Evolutionary conservation across 2,329 filamentous ascomycete genomes (phyloP).

Genomic region (Chaetoscypha palmicola): DNA sequence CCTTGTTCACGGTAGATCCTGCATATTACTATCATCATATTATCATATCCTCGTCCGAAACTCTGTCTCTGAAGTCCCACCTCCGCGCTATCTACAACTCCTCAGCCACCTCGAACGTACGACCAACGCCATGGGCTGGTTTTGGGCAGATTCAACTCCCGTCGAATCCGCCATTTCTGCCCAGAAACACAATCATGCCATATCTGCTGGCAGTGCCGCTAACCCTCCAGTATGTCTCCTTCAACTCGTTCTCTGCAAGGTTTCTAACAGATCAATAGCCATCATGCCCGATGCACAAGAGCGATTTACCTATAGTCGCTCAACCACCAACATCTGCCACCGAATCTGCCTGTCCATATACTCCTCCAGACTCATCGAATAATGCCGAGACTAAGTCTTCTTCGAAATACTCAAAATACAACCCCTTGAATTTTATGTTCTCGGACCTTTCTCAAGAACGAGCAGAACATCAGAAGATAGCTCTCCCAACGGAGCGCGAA

Average conservation of each 20-base stretch:
- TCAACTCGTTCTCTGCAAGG: background rate
- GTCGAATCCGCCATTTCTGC: conserved; percentile 19
- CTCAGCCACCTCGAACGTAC: too few relatives aligned
- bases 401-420: conserved; percentile 58
- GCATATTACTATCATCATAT: background rate
- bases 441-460: conserved; percentile 73
- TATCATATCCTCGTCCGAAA: background rate
- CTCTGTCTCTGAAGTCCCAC: too few relatives aligned
- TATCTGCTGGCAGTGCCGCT: conserved; percentile 17
- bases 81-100: too few relatives aligned
- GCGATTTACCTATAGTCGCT: conserved; percentile 29
- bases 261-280: conserved; percentile 39
- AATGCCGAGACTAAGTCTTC: conserved; percentile 24
- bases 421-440: conserved; percentile 95
- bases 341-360: conserved; percentile 29
- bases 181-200: conserved; percentile 20
- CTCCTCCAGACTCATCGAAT: conserved; percentile 22
- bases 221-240: conserved; percentile 25
- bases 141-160: conserved; percentile 27
- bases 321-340: conserved; percentile 24
- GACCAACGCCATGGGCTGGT: conserved; percentile 27
- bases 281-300: conserved; percentile 63
- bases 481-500: conserved; percentile 75
- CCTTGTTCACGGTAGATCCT: too few relatives aligned
- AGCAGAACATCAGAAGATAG: conserved; percentile 63